Base-by-base conservation (phyloP, 2,329 filamentous ascomycete species). In the Zymoseptoria brevis region DNA sequence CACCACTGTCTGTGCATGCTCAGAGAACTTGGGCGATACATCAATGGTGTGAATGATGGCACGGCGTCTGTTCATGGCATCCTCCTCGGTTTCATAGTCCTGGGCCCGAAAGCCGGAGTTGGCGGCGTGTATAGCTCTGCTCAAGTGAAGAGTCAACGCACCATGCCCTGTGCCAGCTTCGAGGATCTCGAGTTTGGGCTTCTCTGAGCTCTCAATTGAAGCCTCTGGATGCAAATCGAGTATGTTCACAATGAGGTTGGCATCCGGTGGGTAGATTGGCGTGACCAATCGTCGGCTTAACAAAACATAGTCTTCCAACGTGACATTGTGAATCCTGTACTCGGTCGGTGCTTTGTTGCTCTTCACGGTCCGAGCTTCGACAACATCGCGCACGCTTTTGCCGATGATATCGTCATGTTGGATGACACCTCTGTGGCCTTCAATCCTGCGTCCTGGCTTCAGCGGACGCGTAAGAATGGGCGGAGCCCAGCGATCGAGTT, bases 111-210 rank as follows among this genome's bases (percentile, higher is more conserved):
- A 77, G 13, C 72, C 68, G 13, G 82, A 75, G 68, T 92, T 92
- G 19, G 84, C 87, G 51, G 83, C 88, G 69, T 92, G 87, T 52
- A 94, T 83, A 2, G 88, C 88, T 56, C 88, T 82, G 29, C 88
- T 85, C 21, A 94, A 79, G 68, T 92, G 83, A 4, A 94, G 74
- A 0, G 89, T 93, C 59, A 94, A 74, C 35, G 87, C 86, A 59
- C 89, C 90, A 78, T 92, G 88, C n/a, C 89, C 90, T 3, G 89
- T 94, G 16, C 90, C 89, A 53, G 89, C 89, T 74, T 94, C 90
- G 56, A 94, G 85, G 51, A 94, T 88, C 69, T 93, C 87, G 11
- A 92, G 72, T 0, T 80, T 82, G 8, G 77, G 73, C 13, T 55
- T 56, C 6, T 70, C 68, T 8, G 69, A 68, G 5, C 67, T 64